A percentile compares a stretch with the other conserved stretches of the same genome.
phyloP scores from a whole-genome alignment of 495 filamentous ascomycete species.

The Podospora fimiseda region DNA sequence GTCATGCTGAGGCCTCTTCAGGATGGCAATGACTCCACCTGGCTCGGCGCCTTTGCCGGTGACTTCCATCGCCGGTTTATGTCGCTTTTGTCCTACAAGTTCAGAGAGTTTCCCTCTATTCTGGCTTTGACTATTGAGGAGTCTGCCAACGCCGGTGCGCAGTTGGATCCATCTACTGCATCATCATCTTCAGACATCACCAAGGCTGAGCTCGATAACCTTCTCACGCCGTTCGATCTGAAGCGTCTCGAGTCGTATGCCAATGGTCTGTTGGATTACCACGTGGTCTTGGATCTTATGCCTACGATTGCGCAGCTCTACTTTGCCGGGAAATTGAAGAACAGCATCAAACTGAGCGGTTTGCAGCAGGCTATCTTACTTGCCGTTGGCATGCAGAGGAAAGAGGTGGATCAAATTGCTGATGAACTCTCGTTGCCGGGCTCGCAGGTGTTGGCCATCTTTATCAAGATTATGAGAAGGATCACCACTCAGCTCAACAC shows the following conservation, averaged over 20 bases:
- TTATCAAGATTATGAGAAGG: slow-evolving; percentile 91
- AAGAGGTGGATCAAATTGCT: slow-evolving; percentile 74
- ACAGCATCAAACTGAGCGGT: slow-evolving; percentile 60
- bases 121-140: slow-evolving; percentile 85
- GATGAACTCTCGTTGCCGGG: slow-evolving; percentile 67
- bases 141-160: slow-evolving; percentile 69
- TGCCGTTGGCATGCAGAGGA: slow-evolving; percentile 82
- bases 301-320: slow-evolving; percentile 73
- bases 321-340: slow-evolving; percentile 68
- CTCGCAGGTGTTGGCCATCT: slow-evolving; percentile 87
- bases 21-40: slow-evolving; percentile 58
- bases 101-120: slow-evolving; percentile 75
- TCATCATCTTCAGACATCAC: slow-evolving; percentile 47
- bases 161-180: slow-evolving; percentile 43
- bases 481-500: slow-evolving; percentile 66
- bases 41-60: slow-evolving; percentile 82
- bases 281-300: slow-evolving; percentile 91
- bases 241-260: slow-evolving; percentile 93
- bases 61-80: slow-evolving; percentile 94
- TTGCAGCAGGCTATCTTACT: slow-evolving; percentile 82
- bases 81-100: slow-evolving; percentile 81
- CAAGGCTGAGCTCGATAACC: slow-evolving; percentile 64
- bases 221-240: slow-evolving; percentile 85
- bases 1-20: slow-evolving; percentile 86
- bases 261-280: slow-evolving; percentile 94